These are phyloP conservation scores for Pichia sp. DNA, from an alignment of 1,139 yeast genomes.

Conservation along the genomic window DNA sequence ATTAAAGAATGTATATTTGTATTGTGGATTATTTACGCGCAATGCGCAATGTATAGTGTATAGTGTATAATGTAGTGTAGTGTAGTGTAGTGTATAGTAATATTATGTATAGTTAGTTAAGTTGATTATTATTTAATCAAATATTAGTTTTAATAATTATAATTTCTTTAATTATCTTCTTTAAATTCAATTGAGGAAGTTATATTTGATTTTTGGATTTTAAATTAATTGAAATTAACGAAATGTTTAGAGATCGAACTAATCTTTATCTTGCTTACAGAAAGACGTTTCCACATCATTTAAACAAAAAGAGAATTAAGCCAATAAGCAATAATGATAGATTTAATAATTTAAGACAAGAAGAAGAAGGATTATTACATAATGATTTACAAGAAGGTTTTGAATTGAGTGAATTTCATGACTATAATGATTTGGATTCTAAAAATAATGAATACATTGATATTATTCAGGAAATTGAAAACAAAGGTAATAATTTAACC, in stretches of 20 bases:
- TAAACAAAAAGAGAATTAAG: neutral
- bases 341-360: conserved; percentile 42
- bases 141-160: too few species aligned
- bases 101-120: too few species aligned
- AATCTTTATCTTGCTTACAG: conserved; percentile 66
- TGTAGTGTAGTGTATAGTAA: too few species aligned
- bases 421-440: neutral
- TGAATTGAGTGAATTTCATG: conserved; percentile 42
- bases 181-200: too few species aligned
- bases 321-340: conserved; percentile 17
- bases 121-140: too few species aligned
- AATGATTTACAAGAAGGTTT: conserved; percentile 30
- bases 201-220: too few species aligned
- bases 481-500: conserved; percentile 14
- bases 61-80: too few species aligned
- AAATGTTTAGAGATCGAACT: conserved; percentile 70
- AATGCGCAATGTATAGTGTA: too few species aligned
- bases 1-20: neutral
- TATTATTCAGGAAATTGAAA: conserved; percentile 14
- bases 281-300: conserved; percentile 58
- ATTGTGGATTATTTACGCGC: neutral
- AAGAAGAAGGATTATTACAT: conserved; percentile 44
- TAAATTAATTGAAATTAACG: neutral
- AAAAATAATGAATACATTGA: conserved; percentile 8
- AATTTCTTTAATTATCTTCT: too few species aligned